These are phyloP conservation scores for Boletus fagicola DNA, from an alignment of 768 basidiomycete species.

Conservation along the genomic window DNA sequence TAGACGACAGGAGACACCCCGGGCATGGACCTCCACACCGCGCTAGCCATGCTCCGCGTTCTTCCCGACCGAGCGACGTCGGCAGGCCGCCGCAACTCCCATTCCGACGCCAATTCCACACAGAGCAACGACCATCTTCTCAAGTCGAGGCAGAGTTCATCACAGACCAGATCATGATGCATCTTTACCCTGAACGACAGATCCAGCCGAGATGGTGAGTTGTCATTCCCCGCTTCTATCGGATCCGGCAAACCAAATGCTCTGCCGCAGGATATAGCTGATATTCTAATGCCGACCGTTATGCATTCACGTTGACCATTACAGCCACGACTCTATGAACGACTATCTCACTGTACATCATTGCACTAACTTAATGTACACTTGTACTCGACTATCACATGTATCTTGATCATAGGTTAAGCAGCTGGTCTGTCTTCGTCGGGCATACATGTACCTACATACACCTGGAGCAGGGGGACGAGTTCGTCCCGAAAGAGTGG, in stretches of 20 bases:
- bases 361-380: conserved; percentile 23
- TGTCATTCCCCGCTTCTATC: not conserved
- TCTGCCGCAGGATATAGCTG: conserved; percentile 22
- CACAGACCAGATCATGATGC: conserved; percentile 36
- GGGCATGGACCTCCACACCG: conserved; percentile 6
- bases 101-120: conserved; percentile 10
- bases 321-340: conserved; percentile 11
- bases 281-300: not conserved
- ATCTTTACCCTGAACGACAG: conserved; percentile 32
- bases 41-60: not conserved
- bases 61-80: conserved; percentile 21
- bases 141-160: conserved; percentile 34
- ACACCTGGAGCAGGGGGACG: not conserved
- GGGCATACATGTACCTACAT: not conserved
- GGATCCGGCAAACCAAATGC: not conserved
- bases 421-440: conserved; percentile 21
- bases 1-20: conserved; percentile 5
- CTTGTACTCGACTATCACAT: conserved; percentile 13
- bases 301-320: conserved; percentile 11
- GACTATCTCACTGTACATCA: conserved; percentile 16
- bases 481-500: not conserved
- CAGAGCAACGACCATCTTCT: conserved; percentile 19
- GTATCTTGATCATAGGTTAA: conserved; percentile 7
- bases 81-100: conserved; percentile 18
- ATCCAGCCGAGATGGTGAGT: conserved; percentile 35